Percentiles rank a stretch among this genome's conserved stretches.
Conservation (phyloP, 2,329 filamentous ascomycete genomes). For the Diaporthe australafricana region DNA sequence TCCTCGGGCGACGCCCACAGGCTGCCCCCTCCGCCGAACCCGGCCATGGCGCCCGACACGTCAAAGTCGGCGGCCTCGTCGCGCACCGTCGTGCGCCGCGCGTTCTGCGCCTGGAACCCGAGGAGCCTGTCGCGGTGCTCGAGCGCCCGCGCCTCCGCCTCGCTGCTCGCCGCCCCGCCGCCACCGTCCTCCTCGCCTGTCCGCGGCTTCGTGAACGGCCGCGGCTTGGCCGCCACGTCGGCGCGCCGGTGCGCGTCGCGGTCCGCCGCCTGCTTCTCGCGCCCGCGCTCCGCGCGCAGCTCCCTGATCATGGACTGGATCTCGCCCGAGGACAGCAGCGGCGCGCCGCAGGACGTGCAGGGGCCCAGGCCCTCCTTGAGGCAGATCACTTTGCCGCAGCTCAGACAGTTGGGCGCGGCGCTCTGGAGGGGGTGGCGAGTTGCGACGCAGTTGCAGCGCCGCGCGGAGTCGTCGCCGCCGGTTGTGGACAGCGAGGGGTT, state of each 20-base stretch:
- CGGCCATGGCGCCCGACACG: slow-evolving; percentile 57
- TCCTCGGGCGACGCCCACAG: slow-evolving; percentile 90
- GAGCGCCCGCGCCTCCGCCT: slow-evolving; percentile 76
- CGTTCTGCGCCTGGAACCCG: slow-evolving; percentile 87
- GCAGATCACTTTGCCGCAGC: slow-evolving; percentile 95
- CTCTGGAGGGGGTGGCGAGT: slow-evolving; percentile 86
- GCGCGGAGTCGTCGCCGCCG: slow-evolving; percentile 64
- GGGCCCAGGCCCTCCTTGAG: slow-evolving; percentile 93
- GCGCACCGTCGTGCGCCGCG: slow-evolving; percentile 82
- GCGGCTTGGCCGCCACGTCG: slow-evolving; percentile 71
- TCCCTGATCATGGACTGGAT: slow-evolving; percentile 88
- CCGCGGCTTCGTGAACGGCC: slow-evolving; percentile 67
- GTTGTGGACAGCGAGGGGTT: slow-evolving; percentile 73
- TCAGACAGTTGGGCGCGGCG: slow-evolving; percentile 93
- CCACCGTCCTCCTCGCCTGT: slow-evolving; percentile 48
- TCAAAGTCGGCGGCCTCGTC: slow-evolving; percentile 82
- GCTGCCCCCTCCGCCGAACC: slow-evolving; percentile 61
- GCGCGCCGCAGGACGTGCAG: slow-evolving; percentile 87
- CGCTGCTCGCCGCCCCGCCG: slow-evolving; percentile 49
- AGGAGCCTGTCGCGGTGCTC: slow-evolving; percentile 86
- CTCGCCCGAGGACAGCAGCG: slow-evolving; percentile 78
- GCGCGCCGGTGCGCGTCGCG: slow-evolving; percentile 75
- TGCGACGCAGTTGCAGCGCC: slow-evolving; percentile 89
- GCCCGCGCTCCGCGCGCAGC: slow-evolving; percentile 85
- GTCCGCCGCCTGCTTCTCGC: slow-evolving; percentile 86